A percentile compares a stretch with the other conserved stretches of the same genome.
phyloP scores from a whole-genome alignment of 352 stramenopile genomes.

The Globisporangium cederbergense region DNA sequence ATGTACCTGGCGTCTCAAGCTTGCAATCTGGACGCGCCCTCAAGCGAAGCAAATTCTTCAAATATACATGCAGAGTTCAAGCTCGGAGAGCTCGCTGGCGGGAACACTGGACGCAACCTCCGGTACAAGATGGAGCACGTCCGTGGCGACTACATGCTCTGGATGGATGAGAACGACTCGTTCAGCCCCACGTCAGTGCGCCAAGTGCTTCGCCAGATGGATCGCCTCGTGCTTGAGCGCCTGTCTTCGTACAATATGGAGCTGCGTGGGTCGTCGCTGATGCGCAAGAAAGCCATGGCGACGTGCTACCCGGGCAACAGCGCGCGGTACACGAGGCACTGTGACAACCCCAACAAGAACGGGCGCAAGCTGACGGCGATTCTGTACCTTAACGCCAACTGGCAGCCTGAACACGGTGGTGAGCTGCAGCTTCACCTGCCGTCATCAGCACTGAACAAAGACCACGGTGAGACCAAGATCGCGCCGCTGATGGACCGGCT shows the following conservation, averaged over 20 bases:
- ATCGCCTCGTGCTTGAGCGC: constrained; percentile 35
- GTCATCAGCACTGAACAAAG: neutral
- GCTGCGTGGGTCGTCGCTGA: constrained; percentile 20
- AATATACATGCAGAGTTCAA: constrained; percentile 16
- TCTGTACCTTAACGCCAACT: constrained; percentile 46
- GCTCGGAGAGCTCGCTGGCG: constrained; percentile 37
- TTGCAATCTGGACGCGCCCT: neutral
- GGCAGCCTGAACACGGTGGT: constrained; percentile 26
- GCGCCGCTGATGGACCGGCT: constrained; percentile 19
- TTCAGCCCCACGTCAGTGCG: constrained; percentile 25
- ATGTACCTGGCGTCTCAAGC: constrained; percentile 22
- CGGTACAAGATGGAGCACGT: constrained; percentile 47
- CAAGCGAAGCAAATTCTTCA: neutral
- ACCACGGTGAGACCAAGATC: neutral
- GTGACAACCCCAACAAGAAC: constrained; percentile 49
- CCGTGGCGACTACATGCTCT: constrained; percentile 46
- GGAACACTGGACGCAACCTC: constrained; percentile 39
- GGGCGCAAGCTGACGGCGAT: constrained; percentile 51
- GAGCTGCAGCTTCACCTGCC: constrained; percentile 30
- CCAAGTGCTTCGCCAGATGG: constrained; percentile 31
- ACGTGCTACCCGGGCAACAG: constrained; percentile 45
- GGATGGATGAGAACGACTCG: constrained; percentile 39
- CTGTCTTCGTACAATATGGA: constrained; percentile 23
- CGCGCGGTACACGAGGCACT: constrained; percentile 44
- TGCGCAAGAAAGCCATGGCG: constrained; percentile 48